These are phyloP conservation scores for Mollisia scopiformis DNA, from an alignment of 2,329 filamentous ascomycete genomes.

Conservation along the genomic window DNA sequence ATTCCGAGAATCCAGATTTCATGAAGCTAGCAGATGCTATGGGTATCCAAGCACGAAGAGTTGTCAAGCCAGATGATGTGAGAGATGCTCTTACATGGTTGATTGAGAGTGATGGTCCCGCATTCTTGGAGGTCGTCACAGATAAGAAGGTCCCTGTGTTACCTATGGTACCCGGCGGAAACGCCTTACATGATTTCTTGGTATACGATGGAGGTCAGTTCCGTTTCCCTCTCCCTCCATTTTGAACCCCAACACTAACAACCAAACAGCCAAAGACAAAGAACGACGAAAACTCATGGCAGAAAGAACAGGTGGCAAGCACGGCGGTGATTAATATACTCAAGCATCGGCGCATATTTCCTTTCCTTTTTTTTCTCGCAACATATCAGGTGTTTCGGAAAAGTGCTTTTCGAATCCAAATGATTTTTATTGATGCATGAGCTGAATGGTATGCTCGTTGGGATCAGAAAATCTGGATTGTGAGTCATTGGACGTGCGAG, in stretches of 20 bases:
- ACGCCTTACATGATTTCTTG: constrained; percentile 89
- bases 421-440: constrained; percentile 14
- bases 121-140: constrained; percentile 87
- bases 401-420: constrained; percentile 14
- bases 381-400: constrained; percentile 17
- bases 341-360: background rate
- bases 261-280: constrained; percentile 64
- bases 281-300: constrained; percentile 68
- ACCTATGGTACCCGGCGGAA: constrained; percentile 93
- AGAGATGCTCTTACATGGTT: constrained; percentile 83
- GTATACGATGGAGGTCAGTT: constrained; percentile 77
- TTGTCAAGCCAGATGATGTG: constrained; percentile 76
- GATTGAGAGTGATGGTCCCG: constrained; percentile 87
- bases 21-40: constrained; percentile 92
- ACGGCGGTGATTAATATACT: constrained; percentile 20
- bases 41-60: constrained; percentile 76
- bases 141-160: constrained; percentile 94
- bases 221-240: constrained; percentile 14
- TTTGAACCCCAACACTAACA: constrained; percentile 40
- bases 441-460: background rate
- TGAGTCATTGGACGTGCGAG: no score
- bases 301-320: constrained; percentile 52
- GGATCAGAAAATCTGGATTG: constrained; percentile 13
- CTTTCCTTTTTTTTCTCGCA: constrained; percentile 1
- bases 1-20: constrained; percentile 95